These are phyloP conservation scores for Mycena olivaceomarginata DNA, from an alignment of 768 basidiomycete genomes.

Conservation along the genomic window DNA sequence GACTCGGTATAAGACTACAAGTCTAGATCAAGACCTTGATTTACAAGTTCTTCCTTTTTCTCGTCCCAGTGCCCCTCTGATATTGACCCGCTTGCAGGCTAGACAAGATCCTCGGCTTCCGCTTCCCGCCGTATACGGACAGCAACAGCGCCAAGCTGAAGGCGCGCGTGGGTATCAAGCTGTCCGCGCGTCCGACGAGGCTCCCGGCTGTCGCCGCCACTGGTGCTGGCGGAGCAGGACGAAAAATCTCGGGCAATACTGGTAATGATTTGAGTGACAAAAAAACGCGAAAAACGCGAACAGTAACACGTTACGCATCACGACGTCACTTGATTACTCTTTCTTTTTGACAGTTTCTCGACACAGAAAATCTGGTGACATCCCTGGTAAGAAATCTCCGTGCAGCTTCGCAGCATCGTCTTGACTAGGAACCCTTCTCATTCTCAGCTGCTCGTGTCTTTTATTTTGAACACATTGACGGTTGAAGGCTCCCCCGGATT, in stretches of 20 bases:
- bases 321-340: too few species aligned
- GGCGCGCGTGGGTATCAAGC: slow-evolving; percentile 50
- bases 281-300: too few species aligned
- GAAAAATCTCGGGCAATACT: slow-evolving; percentile 34
- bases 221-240: slow-evolving; percentile 52
- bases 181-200: slow-evolving; percentile 67
- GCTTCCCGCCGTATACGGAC: slow-evolving; percentile 82
- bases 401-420: too few species aligned
- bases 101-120: slow-evolving; percentile 68
- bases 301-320: neutral
- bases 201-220: slow-evolving; percentile 56
- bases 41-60: neutral
- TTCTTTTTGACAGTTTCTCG: too few species aligned
- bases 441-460: neutral
- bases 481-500: slow-evolving; percentile 4
- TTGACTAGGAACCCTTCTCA: neutral
- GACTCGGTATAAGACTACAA: too few species aligned
- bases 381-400: neutral
- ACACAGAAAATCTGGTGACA: too few species aligned
- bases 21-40: too few species aligned
- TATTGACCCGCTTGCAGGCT: slow-evolving; percentile 59
- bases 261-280: neutral
- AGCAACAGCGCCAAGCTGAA: slow-evolving; percentile 56
- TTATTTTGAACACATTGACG: neutral
- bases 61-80: slow-evolving; percentile 56